These are phyloP conservation scores for Phyllosticta paracitricarpa DNA, from an alignment of 2,329 filamentous ascomycete genomes.

Conservation along the genomic window DNA sequence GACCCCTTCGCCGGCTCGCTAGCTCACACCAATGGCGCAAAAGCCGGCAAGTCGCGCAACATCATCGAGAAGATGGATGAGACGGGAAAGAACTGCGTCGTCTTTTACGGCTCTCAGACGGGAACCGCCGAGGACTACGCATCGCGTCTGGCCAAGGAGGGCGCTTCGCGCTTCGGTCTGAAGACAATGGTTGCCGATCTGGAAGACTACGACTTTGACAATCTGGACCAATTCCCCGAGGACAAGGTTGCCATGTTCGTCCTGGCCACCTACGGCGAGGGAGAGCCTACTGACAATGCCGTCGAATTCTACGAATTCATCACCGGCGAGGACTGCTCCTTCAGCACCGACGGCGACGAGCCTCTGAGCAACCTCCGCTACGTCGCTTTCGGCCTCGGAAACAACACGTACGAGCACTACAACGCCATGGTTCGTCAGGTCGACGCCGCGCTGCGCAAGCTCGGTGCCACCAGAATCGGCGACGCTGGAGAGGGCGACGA, in stretches of 20 bases:
- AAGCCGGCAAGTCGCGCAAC: conserved; percentile 77
- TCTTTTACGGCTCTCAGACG: conserved; percentile 98
- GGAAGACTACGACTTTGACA: conserved; percentile 96
- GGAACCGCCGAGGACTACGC: conserved; percentile 98
- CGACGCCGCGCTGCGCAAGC: conserved; percentile 66
- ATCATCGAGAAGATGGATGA: conserved; percentile 95
- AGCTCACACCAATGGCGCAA: conserved; percentile 55
- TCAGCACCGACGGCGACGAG: conserved; percentile 59
- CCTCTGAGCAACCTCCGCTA: conserved; percentile 79
- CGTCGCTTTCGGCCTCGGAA: conserved; percentile 90
- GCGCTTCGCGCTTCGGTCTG: conserved; percentile 87
- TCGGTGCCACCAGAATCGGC: conserved; percentile 78
- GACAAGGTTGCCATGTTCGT: conserved; percentile 95
- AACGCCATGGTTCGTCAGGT: conserved; percentile 96
- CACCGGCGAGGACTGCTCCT: conserved; percentile 67
- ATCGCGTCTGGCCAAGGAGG: conserved; percentile 90
- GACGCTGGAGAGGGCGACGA: conserved; percentile 92
- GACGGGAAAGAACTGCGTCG: conserved; percentile 89
- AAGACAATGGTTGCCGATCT: conserved; percentile 98
- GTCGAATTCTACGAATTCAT: conserved; percentile 99
- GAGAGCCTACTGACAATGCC: conserved; percentile 96
- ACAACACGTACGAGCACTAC: conserved; percentile 99
- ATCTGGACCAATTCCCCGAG: conserved; percentile 74
- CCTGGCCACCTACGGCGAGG: conserved; percentile 93
- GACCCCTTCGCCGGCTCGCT: conserved; percentile 78